Percentiles rank a stretch among this genome's conserved stretches.
Evolutionary conservation across 805 yeast genomes (phyloP).

Genomic region (Torulaspora delbrueckii): DNA sequence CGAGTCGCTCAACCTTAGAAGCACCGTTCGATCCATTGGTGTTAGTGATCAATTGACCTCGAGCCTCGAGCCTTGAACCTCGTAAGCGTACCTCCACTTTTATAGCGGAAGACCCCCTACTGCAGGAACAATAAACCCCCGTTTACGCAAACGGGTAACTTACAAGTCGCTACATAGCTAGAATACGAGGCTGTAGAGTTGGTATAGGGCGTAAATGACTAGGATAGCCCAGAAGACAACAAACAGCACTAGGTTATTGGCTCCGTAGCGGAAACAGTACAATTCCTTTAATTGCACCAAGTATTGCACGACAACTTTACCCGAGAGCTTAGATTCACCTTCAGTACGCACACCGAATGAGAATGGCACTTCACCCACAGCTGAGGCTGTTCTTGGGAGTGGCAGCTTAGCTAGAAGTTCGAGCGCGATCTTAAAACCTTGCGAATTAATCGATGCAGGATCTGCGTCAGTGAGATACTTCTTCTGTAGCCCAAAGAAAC

Average conservation of each 20-base stretch:
- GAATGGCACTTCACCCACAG: slow-evolving; percentile 46
- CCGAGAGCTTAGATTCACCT: slow-evolving; percentile 48
- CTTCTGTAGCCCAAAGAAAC: slow-evolving; percentile 48
- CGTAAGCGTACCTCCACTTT: neutral
- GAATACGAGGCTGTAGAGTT: slow-evolving; percentile 20
- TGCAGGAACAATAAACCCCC: neutral
- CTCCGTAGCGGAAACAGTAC: slow-evolving; percentile 44
- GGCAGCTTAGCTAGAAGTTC: slow-evolving; percentile 46
- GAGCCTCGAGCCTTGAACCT: slow-evolving; percentile 1
- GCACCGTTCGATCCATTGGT: slow-evolving; percentile 26
- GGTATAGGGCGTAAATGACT: slow-evolving; percentile 30
- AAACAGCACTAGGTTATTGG: slow-evolving; percentile 35
- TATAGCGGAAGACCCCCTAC: neutral
- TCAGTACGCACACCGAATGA: slow-evolving; percentile 51
- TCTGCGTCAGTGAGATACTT: slow-evolving; percentile 38
- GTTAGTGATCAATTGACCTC: neutral
- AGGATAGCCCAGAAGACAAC: slow-evolving; percentile 32
- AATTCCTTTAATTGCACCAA: slow-evolving; percentile 44
- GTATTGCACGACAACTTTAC: slow-evolving; percentile 47
- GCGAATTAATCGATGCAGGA: slow-evolving; percentile 37
- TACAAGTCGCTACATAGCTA: slow-evolving; percentile 1
- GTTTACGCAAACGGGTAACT: slow-evolving; percentile 2
- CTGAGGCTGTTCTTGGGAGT: slow-evolving; percentile 33
- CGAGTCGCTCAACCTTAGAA: slow-evolving; percentile 34
- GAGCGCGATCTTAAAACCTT: slow-evolving; percentile 48